A percentile compares a stretch with the other conserved stretches of the same genome.
Evolutionary conservation across 139 green algal species (phyloP).

Genomic region (Trebouxia sp.): DNA sequence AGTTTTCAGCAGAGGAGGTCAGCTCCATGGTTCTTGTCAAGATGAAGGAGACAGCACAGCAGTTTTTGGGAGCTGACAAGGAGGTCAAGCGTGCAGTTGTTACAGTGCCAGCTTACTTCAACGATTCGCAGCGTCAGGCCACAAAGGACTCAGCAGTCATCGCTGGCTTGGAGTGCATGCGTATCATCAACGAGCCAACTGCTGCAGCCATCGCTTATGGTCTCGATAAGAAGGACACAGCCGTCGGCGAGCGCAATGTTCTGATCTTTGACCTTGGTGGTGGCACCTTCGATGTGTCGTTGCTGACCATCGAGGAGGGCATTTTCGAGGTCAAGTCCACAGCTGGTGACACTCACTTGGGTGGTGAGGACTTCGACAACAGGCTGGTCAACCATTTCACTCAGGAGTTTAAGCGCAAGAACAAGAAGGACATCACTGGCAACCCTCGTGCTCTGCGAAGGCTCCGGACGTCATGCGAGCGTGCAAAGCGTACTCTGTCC

Average conservation of each 20-base stretch:
- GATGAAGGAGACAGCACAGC: constrained; percentile 96
- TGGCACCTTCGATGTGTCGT: constrained; percentile 98
- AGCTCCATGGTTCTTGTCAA: constrained; percentile 96
- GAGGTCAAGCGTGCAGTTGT: constrained; percentile 93
- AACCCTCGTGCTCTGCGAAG: constrained; percentile 80
- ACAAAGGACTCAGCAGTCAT: constrained; percentile 89
- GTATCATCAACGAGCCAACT: constrained; percentile 95
- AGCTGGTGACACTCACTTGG: constrained; percentile 96
- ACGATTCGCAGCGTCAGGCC: constrained; percentile 93
- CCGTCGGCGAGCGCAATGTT: constrained; percentile 78
- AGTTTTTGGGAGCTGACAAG: constrained; percentile 73
- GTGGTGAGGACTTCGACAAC: constrained; percentile 98
- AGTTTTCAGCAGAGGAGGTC: constrained; percentile 94
- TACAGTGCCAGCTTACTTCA: constrained; percentile 99
- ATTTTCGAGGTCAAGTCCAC: constrained; percentile 99
- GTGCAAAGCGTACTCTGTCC: constrained; percentile 90
- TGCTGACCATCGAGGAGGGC: constrained; percentile 98
- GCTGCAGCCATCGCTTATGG: constrained; percentile 87
- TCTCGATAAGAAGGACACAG: constrained; percentile 65
- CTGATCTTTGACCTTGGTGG: constrained; percentile 98
- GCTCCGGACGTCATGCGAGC: constrained; percentile 77
- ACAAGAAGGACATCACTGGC: constrained; percentile 96
- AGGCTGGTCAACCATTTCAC: constrained; percentile 92
- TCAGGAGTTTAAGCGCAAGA: constrained; percentile 98
- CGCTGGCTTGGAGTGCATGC: constrained; percentile 86